Conservation (phyloP, 1,284 basidiomycete species). For the Tetrapyrgos nigripes region DNA sequence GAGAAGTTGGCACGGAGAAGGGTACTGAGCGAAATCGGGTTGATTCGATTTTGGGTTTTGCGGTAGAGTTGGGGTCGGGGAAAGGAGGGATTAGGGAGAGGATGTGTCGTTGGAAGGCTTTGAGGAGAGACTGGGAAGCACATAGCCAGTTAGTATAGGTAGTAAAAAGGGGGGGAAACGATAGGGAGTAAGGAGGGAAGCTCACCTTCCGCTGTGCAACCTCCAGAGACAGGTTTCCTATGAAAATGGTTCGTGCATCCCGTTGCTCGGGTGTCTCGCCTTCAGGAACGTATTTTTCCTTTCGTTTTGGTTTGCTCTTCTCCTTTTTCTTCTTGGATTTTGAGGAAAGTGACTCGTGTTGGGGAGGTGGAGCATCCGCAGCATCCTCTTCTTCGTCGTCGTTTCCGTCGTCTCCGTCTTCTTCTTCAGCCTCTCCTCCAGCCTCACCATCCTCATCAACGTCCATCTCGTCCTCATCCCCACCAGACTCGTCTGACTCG, state of each 20-base stretch:
- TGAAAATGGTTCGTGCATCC: conserved; percentile 87
- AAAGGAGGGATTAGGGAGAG: conserved; percentile 66
- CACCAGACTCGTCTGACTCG: conserved; percentile 16
- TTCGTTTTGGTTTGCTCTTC: conserved; percentile 23
- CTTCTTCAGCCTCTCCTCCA: conserved; percentile 9
- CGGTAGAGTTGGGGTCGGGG: neutral
- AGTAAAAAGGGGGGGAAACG: too few species aligned
- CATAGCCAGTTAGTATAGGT: conserved; percentile 10
- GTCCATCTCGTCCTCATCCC: conserved; percentile 19
- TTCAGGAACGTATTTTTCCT: conserved; percentile 55
- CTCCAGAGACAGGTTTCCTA: conserved; percentile 90
- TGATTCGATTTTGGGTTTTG: conserved; percentile 78
- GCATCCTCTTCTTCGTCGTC: conserved; percentile 36
- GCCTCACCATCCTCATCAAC: too few species aligned
- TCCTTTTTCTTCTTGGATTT: conserved; percentile 33
- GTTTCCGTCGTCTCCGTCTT: conserved; percentile 14
- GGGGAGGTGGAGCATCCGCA: conserved; percentile 39
- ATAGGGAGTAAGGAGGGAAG: conserved; percentile 37
- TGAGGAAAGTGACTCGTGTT: conserved; percentile 51
- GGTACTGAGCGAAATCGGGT: conserved; percentile 91
- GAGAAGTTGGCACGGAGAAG: conserved; percentile 80
- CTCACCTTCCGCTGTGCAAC: conserved; percentile 73
- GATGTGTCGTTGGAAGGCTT: conserved; percentile 77
- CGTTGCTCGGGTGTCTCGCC: conserved; percentile 75
- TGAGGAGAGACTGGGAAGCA: conserved; percentile 59